phyloP scores from a whole-genome alignment of 2,329 filamentous ascomycete genomes.

The Rasamsonia emersonii region DNA sequence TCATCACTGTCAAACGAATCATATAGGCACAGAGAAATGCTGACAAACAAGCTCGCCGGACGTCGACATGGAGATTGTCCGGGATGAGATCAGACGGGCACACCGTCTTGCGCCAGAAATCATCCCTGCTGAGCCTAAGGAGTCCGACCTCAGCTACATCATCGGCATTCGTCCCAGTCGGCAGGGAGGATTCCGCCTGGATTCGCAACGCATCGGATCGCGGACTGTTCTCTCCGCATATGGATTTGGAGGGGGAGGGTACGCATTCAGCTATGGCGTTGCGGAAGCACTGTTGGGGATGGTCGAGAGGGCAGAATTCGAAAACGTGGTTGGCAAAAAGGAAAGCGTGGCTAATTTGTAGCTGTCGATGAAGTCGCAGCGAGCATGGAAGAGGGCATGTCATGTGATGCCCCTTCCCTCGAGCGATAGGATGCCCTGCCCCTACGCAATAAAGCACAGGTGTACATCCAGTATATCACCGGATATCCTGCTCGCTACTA shows the following conservation, averaged over 20 bases:
- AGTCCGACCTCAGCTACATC: slow-evolving; percentile 23
- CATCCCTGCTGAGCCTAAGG: slow-evolving; percentile 22
- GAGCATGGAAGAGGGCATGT: too few relatives aligned
- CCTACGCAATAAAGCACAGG: too few relatives aligned
- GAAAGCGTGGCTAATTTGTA: too few relatives aligned
- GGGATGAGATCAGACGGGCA: slow-evolving; percentile 31
- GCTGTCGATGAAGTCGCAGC: too few relatives aligned
- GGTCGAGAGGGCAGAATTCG: slow-evolving; percentile 24
- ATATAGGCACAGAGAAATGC: background rate
- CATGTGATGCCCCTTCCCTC: too few relatives aligned
- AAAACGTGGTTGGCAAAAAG: slow-evolving; percentile 23
- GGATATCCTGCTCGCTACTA: too few relatives aligned
- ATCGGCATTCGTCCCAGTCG: slow-evolving; percentile 29
- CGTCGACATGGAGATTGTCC: slow-evolving; percentile 26
- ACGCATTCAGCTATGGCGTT: slow-evolving; percentile 30
- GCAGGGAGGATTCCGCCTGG: slow-evolving; percentile 26
- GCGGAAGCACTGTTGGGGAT: slow-evolving; percentile 27
- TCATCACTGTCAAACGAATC: background rate
- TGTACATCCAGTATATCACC: too few relatives aligned
- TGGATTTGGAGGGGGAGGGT: slow-evolving; percentile 30
- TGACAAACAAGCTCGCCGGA: slow-evolving; percentile 21
- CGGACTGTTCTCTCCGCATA: slow-evolving; percentile 27
- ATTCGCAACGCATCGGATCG: slow-evolving; percentile 18
- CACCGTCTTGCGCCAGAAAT: slow-evolving; percentile 29
- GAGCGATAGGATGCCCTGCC: too few relatives aligned